Evolutionary conservation across 2,329 filamentous ascomycete genomes (phyloP).

Genomic region (Colletotrichum eleusines): DNA sequence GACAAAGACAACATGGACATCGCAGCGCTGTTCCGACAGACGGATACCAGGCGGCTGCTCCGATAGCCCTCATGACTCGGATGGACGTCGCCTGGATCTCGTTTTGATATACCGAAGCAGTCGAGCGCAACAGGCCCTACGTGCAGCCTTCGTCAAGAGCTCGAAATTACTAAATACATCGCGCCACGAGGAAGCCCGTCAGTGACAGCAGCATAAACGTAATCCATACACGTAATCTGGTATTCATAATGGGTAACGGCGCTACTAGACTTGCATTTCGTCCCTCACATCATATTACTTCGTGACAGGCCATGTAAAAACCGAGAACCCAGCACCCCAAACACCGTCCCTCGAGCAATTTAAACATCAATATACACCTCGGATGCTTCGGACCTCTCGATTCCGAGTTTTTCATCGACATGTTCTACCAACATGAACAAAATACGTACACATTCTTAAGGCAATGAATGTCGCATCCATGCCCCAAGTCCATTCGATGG

Average conservation of each 20-base stretch:
- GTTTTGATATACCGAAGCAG: neutral
- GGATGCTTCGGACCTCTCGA: constrained; percentile 14
- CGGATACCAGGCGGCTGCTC: no score
- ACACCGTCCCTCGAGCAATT: constrained; percentile 14
- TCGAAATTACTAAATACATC: neutral
- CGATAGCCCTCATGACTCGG: neutral
- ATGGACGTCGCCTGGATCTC: neutral
- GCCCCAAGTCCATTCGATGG: constrained; percentile 5
- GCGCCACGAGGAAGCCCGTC: neutral
- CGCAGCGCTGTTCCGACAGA: neutral
- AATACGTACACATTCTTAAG: constrained; percentile 20
- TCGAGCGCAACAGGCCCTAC: neutral
- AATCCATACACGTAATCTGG: constrained; percentile 3
- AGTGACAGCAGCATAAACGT: neutral
- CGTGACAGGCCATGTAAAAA: neutral
- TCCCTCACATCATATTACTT: neutral
- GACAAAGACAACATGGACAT: neutral
- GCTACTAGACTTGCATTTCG: constrained; percentile 10
- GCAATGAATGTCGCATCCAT: constrained; percentile 31
- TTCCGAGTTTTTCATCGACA: constrained; percentile 6
- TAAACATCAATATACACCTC: constrained; percentile 14
- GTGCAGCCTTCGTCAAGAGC: neutral
- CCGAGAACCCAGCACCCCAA: constrained; percentile 10
- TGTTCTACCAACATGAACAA: neutral
- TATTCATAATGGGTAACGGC: constrained; percentile 14